Evolutionary conservation across 169 alveolate genomes (phyloP).

Genomic region (Plasmodium berghei): DNA sequence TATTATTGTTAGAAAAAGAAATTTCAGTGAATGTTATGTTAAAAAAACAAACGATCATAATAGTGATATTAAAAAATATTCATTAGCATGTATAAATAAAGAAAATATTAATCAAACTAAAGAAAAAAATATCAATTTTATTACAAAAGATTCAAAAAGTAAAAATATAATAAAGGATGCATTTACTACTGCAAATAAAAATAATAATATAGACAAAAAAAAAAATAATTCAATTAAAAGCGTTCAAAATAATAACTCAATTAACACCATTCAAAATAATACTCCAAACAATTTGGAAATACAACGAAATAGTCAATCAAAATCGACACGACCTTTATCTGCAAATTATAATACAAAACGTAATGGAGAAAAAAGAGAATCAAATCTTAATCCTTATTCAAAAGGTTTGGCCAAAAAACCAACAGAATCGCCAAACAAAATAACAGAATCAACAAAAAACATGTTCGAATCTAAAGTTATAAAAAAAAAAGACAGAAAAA

Average conservation of each 20-base stretch:
- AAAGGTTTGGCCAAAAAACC: constrained; percentile 4
- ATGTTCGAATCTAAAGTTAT: background rate
- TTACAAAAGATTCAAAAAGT: background rate
- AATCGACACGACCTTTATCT: no score
- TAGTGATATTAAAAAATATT: background rate
- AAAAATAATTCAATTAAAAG: no score
- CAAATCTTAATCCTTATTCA: background rate
- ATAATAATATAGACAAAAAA: no score
- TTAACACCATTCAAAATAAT: no score
- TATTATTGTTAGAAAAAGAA: constrained; percentile 20
- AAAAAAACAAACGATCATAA: constrained; percentile 1
- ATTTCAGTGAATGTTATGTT: constrained; percentile 31
- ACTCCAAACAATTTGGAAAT: no score
- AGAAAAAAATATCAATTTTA: background rate
- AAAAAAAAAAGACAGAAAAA: background rate
- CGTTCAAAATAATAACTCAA: no score
- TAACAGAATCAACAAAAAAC: background rate
- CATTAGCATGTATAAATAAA: background rate
- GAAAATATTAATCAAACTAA: background rate
- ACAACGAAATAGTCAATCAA: no score
- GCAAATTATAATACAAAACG: background rate
- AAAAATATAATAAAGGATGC: background rate
- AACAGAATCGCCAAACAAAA: background rate
- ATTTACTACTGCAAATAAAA: background rate
- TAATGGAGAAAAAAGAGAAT: background rate